Base-by-base conservation (phyloP, 2,329 filamentous ascomycete genomes). In the Colletotrichum melonis region DNA sequence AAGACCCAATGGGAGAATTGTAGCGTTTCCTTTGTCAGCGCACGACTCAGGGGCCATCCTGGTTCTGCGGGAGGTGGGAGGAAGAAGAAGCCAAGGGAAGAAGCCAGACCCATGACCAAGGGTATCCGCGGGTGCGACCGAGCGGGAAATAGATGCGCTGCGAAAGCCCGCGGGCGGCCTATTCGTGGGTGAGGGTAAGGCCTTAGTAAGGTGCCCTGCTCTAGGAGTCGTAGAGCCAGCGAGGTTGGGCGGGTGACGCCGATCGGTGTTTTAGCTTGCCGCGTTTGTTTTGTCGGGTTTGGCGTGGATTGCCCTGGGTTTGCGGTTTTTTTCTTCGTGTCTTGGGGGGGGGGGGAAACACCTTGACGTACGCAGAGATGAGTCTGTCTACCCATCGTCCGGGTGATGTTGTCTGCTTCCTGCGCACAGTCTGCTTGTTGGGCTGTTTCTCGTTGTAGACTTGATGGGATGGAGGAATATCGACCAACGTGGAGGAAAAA, bases 231-330 rank as follows among this genome's bases (percentile, higher is more conserved):
- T 22, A n/a, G 32, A 22, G 24, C 22, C 26, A 12, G 54, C 19
- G 38, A 49, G 52, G 52, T n/a, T n/a, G 42, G 22, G 19, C 19
- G 30, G 67, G 38, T 38, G 35, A 22, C 38, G 64, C 30, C 52
- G 65, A 22, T 26, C 16, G 30, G 64, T 69, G 65, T 72, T 63
- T 69, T 58, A 67, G 68, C 68, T 42, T 56, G 26, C n/a, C 26
- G 24, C 38, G 24, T 42, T 54, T 19, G 28, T 66, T 24, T 35
- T 59, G 30, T 22, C 22, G 55, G 4, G 59, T 24, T 26, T 19
- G 12, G 19, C 28, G n/a, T 54, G 28, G 28, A 35, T 60, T 30
- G 52, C 49, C 16, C 52, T 19, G 7, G 7, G 22, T 54, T 35
- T 11, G 46, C 12, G 6, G 6, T 7, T 54, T 63, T 16, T 35